phyloP scores from a whole-genome alignment of 805 yeast species.

The Lipomyces orientalis region DNA sequence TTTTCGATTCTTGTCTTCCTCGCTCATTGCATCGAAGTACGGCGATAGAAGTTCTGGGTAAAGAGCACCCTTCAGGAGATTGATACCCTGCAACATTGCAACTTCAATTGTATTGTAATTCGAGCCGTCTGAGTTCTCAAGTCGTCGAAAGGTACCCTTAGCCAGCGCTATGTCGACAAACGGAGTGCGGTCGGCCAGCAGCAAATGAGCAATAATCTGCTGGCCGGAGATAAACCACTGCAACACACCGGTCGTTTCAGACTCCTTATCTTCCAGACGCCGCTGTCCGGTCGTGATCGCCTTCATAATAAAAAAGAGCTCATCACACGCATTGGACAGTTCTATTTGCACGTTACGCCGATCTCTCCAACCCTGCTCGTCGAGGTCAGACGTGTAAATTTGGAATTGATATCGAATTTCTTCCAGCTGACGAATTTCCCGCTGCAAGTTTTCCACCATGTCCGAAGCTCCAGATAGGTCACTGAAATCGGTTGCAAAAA shows the following conservation, averaged over 20 bases:
- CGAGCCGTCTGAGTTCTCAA: constrained; percentile 69
- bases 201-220: constrained; percentile 71
- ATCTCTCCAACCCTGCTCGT: constrained; percentile 47
- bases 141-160: constrained; percentile 62
- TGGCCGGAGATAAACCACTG: constrained; percentile 72
- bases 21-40: constrained; percentile 44
- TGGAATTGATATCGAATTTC: constrained; percentile 55
- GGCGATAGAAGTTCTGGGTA: constrained; percentile 78
- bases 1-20: constrained; percentile 36
- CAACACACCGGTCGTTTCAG: constrained; percentile 48
- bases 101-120: constrained; percentile 66
- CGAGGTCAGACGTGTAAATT: constrained; percentile 50
- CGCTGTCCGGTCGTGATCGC: constrained; percentile 50
- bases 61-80: constrained; percentile 59
- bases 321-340: constrained; percentile 43
- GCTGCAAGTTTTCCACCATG: constrained; percentile 57
- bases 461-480: constrained; percentile 58
- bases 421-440: constrained; percentile 51
- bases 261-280: constrained; percentile 40
- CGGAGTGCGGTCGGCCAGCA: constrained; percentile 64
- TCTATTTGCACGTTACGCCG: constrained; percentile 29
- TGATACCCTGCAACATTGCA: constrained; percentile 69
- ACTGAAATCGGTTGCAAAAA: constrained; percentile 72
- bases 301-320: constrained; percentile 54
- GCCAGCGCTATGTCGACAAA: constrained; percentile 74